These are phyloP conservation scores for Fusarium sp. DNA, from an alignment of 2,329 filamentous ascomycete species.

Conservation along the genomic window DNA sequence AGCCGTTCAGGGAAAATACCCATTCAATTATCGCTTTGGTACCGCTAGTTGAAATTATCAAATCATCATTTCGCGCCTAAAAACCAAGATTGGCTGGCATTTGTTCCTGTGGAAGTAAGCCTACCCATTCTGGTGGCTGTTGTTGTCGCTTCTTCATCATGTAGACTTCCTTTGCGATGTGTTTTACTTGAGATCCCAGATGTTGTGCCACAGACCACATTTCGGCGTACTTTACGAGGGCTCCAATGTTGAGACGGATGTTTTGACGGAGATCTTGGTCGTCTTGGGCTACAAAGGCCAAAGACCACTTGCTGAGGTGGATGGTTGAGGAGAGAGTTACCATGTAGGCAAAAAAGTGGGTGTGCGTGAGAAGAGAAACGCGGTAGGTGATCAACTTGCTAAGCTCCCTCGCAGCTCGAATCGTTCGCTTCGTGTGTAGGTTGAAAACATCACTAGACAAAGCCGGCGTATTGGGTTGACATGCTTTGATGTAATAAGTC, in stretches of 20 bases:
- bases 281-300: conserved; percentile 68
- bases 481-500: conserved; percentile 69
- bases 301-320: conserved; percentile 81
- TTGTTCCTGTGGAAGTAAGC: conserved; percentile 60
- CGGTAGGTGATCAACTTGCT: conserved; percentile 79
- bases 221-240: conserved; percentile 72
- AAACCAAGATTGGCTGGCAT: not conserved
- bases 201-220: conserved; percentile 78
- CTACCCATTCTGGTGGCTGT: conserved; percentile 63
- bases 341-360: conserved; percentile 85
- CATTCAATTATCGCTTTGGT: not conserved
- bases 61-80: not conserved
- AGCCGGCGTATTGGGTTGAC: conserved; percentile 69
- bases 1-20: not conserved
- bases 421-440: conserved; percentile 82
- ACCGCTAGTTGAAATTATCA: not conserved
- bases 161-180: conserved; percentile 80
- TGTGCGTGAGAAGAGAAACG: conserved; percentile 76
- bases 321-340: conserved; percentile 82
- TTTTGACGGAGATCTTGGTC: conserved; percentile 77
- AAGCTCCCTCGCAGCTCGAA: conserved; percentile 81
- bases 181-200: conserved; percentile 78
- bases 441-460: conserved; percentile 64
- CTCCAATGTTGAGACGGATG: conserved; percentile 81
- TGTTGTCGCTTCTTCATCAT: conserved; percentile 66